Evolutionary conservation across 1,139 yeast genomes (phyloP).

Genomic region (Meyerozyma elateridarum): DNA sequence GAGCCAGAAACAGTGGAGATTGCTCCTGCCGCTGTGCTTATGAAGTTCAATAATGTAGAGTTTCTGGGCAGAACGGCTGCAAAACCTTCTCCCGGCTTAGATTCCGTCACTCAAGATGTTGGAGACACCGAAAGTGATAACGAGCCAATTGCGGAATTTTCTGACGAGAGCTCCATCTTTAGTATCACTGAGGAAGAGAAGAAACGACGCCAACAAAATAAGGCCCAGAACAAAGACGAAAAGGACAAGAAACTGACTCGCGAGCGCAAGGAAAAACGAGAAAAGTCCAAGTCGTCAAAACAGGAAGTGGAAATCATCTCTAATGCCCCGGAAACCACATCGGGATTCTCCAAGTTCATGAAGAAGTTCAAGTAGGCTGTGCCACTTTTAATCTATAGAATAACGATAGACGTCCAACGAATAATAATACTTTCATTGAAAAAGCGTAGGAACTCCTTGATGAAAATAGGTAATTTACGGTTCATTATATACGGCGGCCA

Average conservation of each 20-base stretch:
- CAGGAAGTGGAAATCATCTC: constrained; percentile 1
- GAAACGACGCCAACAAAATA: neutral
- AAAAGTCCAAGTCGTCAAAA: neutral
- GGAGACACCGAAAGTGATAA: constrained; percentile 8
- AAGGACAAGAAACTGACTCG: constrained; percentile 1
- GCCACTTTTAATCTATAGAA: too few relatives aligned
- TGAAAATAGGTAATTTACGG: too few relatives aligned
- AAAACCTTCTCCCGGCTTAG: constrained; percentile 4
- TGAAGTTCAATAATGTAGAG: constrained; percentile 10
- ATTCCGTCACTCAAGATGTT: constrained; percentile 3
- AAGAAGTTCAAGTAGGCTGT: constrained; percentile 1
- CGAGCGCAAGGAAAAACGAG: neutral
- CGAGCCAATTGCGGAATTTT: constrained; percentile 14
- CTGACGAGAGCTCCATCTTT: constrained; percentile 21
- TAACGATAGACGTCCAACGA: too few relatives aligned
- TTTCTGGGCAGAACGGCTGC: constrained; percentile 8
- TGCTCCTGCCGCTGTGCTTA: constrained; percentile 3
- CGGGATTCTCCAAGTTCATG: constrained; percentile 1
- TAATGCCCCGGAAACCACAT: neutral
- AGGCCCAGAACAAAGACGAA: neutral
- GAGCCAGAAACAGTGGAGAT: neutral
- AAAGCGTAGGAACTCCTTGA: too few relatives aligned
- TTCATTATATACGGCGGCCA: too few relatives aligned
- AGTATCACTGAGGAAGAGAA: constrained; percentile 12
- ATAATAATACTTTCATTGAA: too few relatives aligned